A percentile compares a stretch with the other conserved stretches of the same genome.
phyloP scores from a whole-genome alignment of 2,329 filamentous ascomycete genomes.

The Paracorniculantispora psalliotae region DNA sequence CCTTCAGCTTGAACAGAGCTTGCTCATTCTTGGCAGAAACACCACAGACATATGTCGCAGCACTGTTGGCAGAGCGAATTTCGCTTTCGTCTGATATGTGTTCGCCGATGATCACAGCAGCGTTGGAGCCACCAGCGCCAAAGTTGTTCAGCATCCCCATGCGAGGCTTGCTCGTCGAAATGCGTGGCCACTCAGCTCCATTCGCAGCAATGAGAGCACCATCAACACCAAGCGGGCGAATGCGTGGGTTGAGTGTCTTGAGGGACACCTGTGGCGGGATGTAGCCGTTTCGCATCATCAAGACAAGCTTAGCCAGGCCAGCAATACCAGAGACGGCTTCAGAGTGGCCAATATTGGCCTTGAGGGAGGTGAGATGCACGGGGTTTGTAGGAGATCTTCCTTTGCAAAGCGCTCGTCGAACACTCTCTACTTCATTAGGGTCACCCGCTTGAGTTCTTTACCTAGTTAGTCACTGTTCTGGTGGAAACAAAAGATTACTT shows the following conservation, averaged over 20 bases:
- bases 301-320: slow-evolving; percentile 22
- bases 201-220: neutral
- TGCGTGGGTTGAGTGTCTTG: slow-evolving; percentile 24
- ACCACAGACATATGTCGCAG: neutral
- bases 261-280: slow-evolving; percentile 22
- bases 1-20: neutral
- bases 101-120: slow-evolving; percentile 21
- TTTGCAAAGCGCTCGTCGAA: slow-evolving; percentile 56
- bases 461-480: slow-evolving; percentile 32
- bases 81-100: neutral
- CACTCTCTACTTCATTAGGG: slow-evolving; percentile 48
- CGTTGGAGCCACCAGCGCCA: slow-evolving; percentile 26
- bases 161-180: slow-evolving; percentile 18
- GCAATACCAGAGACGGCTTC: slow-evolving; percentile 24
- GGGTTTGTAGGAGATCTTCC: slow-evolving; percentile 54
- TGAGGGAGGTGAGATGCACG: slow-evolving; percentile 28
- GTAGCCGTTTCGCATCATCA: slow-evolving; percentile 21
- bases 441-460: slow-evolving; percentile 43
- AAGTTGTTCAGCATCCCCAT: slow-evolving; percentile 28
- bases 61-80: neutral
- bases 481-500: neutral
- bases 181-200: slow-evolving; percentile 1
- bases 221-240: neutral
- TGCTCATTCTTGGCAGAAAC: neutral
- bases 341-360: slow-evolving; percentile 22